A percentile compares a stretch with the other conserved stretches of the same genome.
Conservation (phyloP, 2,329 filamentous ascomycete genomes). For the Fusarium oligoseptatum region DNA sequence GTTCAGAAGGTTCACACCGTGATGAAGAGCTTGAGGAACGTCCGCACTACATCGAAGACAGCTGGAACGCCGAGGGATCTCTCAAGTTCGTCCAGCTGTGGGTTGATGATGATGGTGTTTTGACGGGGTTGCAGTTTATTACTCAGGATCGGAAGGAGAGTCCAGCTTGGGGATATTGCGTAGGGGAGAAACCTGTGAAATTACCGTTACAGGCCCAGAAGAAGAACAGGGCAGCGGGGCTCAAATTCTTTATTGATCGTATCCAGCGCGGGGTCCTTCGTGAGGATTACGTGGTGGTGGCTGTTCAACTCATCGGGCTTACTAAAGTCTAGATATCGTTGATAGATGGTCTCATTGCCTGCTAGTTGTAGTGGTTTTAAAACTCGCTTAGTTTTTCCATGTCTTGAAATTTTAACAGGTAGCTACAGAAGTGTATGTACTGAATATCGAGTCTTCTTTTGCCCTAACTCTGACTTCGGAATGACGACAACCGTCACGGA, state of each 20-base stretch:
- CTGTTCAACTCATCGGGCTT: neutral
- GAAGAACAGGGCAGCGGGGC: neutral
- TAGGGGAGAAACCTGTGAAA: neutral
- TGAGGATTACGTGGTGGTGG: neutral
- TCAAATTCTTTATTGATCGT: neutral
- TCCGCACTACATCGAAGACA: neutral
- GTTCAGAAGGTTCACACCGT: neutral
- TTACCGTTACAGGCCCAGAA: neutral
- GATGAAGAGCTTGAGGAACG: neutral
- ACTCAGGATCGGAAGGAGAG: neutral
- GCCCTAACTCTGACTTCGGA: neutral
- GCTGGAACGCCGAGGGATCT: neutral
- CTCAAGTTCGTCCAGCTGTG: neutral
- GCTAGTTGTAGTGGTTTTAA: neutral
- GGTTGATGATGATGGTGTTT: neutral
- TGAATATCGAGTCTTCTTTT: neutral
- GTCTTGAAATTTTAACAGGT: neutral
- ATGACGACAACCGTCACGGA: neutral
- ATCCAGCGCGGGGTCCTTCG: neutral
- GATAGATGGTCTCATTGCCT: neutral
- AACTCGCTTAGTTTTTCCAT: neutral
- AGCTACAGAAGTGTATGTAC: neutral
- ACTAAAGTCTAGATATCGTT: neutral
- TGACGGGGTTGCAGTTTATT: neutral
- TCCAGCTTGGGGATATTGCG: neutral